phyloP scores from a whole-genome alignment of 2,329 filamentous ascomycete species.

The Botrytis hyacinthi region DNA sequence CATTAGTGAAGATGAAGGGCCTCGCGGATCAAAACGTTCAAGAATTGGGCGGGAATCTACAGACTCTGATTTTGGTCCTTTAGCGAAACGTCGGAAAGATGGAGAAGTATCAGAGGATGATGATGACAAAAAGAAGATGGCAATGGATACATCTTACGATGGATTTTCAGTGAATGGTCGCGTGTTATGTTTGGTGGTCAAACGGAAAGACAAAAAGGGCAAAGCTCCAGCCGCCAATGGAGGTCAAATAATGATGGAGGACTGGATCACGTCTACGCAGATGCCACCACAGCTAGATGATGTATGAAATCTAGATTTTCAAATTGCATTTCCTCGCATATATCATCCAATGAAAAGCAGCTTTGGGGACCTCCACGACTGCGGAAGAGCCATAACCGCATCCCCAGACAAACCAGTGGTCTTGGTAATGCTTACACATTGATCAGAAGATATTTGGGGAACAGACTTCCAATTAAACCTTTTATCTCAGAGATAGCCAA shows the following conservation, averaged over 20 bases:
- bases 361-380: neutral
- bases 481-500: no score
- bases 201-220: slow-evolving; percentile 61
- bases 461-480: neutral
- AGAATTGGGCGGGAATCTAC: slow-evolving; percentile 34
- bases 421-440: neutral
- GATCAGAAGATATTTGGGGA: neutral
- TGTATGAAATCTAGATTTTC: slow-evolving; percentile 1
- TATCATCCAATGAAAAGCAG: neutral
- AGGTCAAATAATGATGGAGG: slow-evolving; percentile 74
- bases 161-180: slow-evolving; percentile 95
- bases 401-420: neutral
- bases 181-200: slow-evolving; percentile 86
- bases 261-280: slow-evolving; percentile 82
- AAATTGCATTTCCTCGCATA: neutral
- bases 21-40: slow-evolving; percentile 35
- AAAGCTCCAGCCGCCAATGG: slow-evolving; percentile 37
- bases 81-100: slow-evolving; percentile 47
- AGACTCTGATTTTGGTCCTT: slow-evolving; percentile 35
- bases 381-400: neutral
- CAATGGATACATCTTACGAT: slow-evolving; percentile 83
- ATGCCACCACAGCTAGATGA: slow-evolving; percentile 42
- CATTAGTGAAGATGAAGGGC: slow-evolving; percentile 38
- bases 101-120: slow-evolving; percentile 38
- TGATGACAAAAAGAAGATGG: slow-evolving; percentile 88